phyloP scores from a whole-genome alignment of 192 early-diverging fungal species.

The Podochytrium sp. region DNA sequence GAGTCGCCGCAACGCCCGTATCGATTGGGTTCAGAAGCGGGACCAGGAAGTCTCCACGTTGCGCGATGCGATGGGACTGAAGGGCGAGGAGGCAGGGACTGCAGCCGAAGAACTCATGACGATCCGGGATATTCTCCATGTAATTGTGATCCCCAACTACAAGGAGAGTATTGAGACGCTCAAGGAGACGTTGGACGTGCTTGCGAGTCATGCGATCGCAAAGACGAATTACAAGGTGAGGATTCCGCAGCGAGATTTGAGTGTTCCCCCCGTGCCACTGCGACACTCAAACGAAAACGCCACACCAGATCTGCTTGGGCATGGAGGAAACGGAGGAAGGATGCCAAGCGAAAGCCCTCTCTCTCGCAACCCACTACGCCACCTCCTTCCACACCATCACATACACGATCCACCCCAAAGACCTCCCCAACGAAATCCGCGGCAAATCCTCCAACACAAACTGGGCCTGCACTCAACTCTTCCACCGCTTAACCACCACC shows the following conservation, averaged over 20 bases:
- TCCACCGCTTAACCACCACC: too few species aligned
- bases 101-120: not conserved
- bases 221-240: slow-evolving; percentile 37
- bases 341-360: slow-evolving; percentile 48
- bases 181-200: slow-evolving; percentile 52
- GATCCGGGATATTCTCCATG: slow-evolving; percentile 36
- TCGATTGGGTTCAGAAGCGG: not conserved
- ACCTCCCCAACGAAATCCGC: slow-evolving; percentile 57
- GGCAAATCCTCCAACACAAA: slow-evolving; percentile 60
- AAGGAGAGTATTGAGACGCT: slow-evolving; percentile 54
- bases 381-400: slow-evolving; percentile 51
- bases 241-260: too few species aligned
- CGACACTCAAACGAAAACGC: too few species aligned
- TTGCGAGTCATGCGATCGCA: slow-evolving; percentile 40
- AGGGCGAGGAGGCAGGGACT: slow-evolving; percentile 1
- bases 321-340: slow-evolving; percentile 62
- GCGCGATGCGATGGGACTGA: slow-evolving; percentile 15
- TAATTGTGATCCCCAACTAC: slow-evolving; percentile 65
- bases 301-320: slow-evolving; percentile 52
- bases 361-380: slow-evolving; percentile 40
- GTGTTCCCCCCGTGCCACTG: too few species aligned
- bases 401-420: slow-evolving; percentile 40
- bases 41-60: not conserved
- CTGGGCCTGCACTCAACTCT: too few species aligned
- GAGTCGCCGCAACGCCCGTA: not conserved